phyloP scores from a whole-genome alignment of 371 early-diverging fungal genomes.

The Zychaea mexicana region DNA sequence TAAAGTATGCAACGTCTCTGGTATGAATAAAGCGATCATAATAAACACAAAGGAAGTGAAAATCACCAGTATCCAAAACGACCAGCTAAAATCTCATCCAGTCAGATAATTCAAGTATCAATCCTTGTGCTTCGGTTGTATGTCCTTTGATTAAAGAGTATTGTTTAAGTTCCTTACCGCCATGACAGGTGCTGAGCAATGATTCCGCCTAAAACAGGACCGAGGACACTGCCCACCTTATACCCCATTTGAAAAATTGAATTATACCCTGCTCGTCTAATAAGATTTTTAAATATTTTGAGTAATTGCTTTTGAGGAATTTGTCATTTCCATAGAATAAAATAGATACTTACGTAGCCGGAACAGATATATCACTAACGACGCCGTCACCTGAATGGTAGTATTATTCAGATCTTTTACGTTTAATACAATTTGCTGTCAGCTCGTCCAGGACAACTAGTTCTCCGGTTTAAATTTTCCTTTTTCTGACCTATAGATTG shows the following conservation, averaged over 20 bases:
- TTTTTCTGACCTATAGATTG: conserved; percentile 55
- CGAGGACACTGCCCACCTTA: background rate
- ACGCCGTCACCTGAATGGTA: background rate
- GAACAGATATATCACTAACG: background rate
- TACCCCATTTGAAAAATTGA: background rate
- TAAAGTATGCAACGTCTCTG: conserved; percentile 58
- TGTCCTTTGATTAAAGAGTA: no score
- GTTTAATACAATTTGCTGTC: background rate
- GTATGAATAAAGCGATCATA: conserved; percentile 51
- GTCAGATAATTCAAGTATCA: background rate
- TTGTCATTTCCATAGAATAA: no score
- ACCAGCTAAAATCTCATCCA: no score
- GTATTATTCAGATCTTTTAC: background rate
- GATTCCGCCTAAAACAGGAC: background rate
- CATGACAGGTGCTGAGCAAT: background rate
- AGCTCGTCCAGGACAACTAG: no score
- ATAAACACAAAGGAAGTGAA: conserved; percentile 41
- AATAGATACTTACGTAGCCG: background rate
- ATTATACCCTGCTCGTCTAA: background rate
- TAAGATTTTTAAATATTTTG: no score
- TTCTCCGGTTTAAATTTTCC: no score
- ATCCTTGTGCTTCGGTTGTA: background rate
- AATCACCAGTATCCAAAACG: conserved; percentile 58
- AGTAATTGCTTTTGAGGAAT: no score
- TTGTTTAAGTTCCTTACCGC: background rate